Evolutionary conservation across 345 rosid species (phyloP).

Genomic region (Gossypium rotundifolium): DNA sequence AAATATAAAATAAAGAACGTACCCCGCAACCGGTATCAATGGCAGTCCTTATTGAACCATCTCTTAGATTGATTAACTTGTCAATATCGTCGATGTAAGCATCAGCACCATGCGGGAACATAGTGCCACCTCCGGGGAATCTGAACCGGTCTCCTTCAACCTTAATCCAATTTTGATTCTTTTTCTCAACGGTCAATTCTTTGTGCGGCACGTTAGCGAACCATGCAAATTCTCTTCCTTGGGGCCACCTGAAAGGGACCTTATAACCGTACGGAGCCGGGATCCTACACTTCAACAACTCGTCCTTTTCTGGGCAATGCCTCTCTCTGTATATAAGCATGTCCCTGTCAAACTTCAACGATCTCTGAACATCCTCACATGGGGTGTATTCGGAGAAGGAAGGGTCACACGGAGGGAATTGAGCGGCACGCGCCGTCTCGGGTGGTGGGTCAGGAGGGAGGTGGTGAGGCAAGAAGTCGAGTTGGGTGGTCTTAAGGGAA

Average conservation of each 20-base stretch:
- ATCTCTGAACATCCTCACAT: constrained; percentile 61
- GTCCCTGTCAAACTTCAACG: constrained; percentile 46
- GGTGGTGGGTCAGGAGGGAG: constrained; percentile 36
- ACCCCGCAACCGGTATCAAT: constrained; percentile 98
- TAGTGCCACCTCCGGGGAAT: constrained; percentile 97
- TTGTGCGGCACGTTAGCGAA: constrained; percentile 87
- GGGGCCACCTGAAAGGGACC: constrained; percentile 83
- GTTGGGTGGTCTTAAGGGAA: constrained; percentile 13
- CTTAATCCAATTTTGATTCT: constrained; percentile 82
- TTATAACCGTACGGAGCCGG: constrained; percentile 80
- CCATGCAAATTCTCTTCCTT: constrained; percentile 79
- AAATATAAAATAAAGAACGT: constrained; percentile 21
- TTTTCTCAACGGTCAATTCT: constrained; percentile 79
- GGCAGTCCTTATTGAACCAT: constrained; percentile 87
- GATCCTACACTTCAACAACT: constrained; percentile 51
- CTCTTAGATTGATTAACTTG: constrained; percentile 62
- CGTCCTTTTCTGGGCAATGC: constrained; percentile 56
- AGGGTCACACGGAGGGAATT: constrained; percentile 54
- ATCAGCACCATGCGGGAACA: constrained; percentile 86
- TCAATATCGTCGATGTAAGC: constrained; percentile 80
- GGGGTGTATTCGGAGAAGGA: constrained; percentile 61
- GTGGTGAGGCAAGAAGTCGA: constrained; percentile 62
- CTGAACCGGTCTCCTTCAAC: constrained; percentile 57
- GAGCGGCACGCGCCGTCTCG: constrained; percentile 27
- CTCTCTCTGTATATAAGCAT: constrained; percentile 70